Base-by-base conservation (phyloP, 345 rosid species). In the Euphorbia pulcherrima region DNA sequence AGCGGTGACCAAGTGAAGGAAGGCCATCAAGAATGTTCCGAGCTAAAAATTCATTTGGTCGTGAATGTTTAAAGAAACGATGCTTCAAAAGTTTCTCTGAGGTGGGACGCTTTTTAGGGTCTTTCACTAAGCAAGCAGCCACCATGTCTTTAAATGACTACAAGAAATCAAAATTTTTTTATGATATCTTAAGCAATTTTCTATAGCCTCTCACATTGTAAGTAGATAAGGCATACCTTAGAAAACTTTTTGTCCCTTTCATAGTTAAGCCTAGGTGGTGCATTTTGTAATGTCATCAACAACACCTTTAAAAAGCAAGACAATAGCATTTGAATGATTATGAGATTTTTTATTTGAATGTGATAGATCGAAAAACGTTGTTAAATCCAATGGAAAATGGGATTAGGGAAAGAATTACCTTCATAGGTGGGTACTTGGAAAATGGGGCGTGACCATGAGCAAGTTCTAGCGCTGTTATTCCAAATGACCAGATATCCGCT, bases 371-470 rank as follows among this genome's bases (percentile, higher is more conserved):
- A 1, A 27, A 27, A 23, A 50, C 20, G 6, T 50, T 50, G 54
- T 50, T 50, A 52, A 6, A 70, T 37, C 21, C 9, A n/a, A n/a
- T 30, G 29, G 40, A 64, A 69, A 72, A 28, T 54, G 23, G 57
- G 57, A 72, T 33, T 54, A 53, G 57, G 57, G 57, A 21, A 27
- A 53, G 70, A 50, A 64, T 82, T 85, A 94, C 99, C 83, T 94
- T 94, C 97, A 94, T 94, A 0, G 96, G 99, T 4, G 99, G 97
- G 81, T 89, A 89, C 89, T 91, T 94, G 54, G 97, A 94, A 81
- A 89, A 94, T 47, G 99, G 97, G 57, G 99, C 95, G 83, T 94
- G 95, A 44, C 99, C 99, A 75, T 91, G 96, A 71, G 99, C 97
- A 81, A 94, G 90, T 81, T 94, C 97, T 59, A 94, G 92, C 52